Base-by-base conservation (phyloP, 208 protist genomes). In the Leishmania mexicana region DNA sequence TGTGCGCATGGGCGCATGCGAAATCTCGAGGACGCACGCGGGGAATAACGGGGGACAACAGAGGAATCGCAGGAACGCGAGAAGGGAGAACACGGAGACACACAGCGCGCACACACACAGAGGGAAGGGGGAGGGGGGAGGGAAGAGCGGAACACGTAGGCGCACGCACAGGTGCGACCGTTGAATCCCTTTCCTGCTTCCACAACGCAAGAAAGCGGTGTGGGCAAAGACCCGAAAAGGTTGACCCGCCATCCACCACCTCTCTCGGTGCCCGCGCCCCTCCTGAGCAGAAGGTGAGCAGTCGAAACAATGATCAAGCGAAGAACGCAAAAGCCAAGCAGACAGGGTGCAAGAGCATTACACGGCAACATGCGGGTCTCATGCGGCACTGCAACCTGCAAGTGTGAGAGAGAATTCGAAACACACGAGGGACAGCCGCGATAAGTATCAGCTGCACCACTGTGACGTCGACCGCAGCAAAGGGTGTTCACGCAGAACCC, bases 231-330 rank as follows among this genome's bases (percentile, higher is more conserved):
- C 70, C 24, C 45, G 38, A 49, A 53, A 11, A 38, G 21, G 54
- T 24, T 21, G 4, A 5, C 38, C 28, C n/a, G 8, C 24, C n/a
- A 42, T 35, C 51, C 70, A 74, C 45, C n/a, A 19, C 45, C 47
- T 51, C 45, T 28, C 28, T 38, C 10, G 7, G 24, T 38, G 40
- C 21, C 45, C 28, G 70, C 13, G 70, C 24, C n/a, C 45, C 28
- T 21, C 45, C 70, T 19, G 15, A 74, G 70, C 70, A 74, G 70
- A 54, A 54, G 45, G 47, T 53, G 70, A 74, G 70, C 70, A 74
- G 70, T 54, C 21, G 49, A 17, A 21, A 19, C 1, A 74, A 21
- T 35, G 51, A 45, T 45, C 28, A 24, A 51, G 10, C 21, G 38
- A 53, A 31, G n/a, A 74, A 74, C 6, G 15, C 8, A 74, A 38